phyloP scores from a whole-genome alignment of 2,329 filamentous ascomycete species.

The Microcyclospora pomicola region DNA sequence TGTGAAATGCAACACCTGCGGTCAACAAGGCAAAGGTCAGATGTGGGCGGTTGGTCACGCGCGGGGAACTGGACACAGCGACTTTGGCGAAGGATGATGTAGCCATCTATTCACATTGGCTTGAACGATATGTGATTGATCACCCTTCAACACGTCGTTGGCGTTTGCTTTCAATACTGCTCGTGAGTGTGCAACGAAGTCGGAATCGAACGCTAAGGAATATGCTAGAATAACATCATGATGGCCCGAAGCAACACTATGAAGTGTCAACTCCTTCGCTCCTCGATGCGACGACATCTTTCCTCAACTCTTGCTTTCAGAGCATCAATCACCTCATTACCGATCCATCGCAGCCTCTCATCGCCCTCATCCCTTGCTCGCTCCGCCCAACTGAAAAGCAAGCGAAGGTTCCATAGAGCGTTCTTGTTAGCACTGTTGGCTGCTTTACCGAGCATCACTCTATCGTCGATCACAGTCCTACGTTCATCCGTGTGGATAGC shows the following conservation, averaged over 20 bases:
- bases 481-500: constrained; percentile 38
- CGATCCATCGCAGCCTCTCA: constrained; percentile 37
- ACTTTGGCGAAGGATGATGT: constrained; percentile 35
- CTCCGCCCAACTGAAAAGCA: constrained; percentile 57
- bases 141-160: no score
- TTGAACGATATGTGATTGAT: no score
- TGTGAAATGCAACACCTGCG: constrained; percentile 63
- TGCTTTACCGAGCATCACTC: constrained; percentile 44
- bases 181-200: no score
- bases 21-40: constrained; percentile 55
- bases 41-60: constrained; percentile 49
- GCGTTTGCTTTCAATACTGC: no score
- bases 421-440: constrained; percentile 38
- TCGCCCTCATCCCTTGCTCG: constrained; percentile 17
- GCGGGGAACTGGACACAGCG: constrained; percentile 43
- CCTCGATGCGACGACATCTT: no score
- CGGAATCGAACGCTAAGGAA: no score
- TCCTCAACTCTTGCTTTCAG: constrained; percentile 35
- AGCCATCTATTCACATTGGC: no score
- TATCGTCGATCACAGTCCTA: constrained; percentile 54
- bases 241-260: no score
- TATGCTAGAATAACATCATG: no score
- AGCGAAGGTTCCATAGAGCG: constrained; percentile 45
- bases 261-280: no score
- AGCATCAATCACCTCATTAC: constrained; percentile 41